Percentiles rank a stretch among this genome's conserved stretches.
phyloP scores from a whole-genome alignment of 1,284 basidiomycete genomes.

The Ceratobasidium sp. region DNA sequence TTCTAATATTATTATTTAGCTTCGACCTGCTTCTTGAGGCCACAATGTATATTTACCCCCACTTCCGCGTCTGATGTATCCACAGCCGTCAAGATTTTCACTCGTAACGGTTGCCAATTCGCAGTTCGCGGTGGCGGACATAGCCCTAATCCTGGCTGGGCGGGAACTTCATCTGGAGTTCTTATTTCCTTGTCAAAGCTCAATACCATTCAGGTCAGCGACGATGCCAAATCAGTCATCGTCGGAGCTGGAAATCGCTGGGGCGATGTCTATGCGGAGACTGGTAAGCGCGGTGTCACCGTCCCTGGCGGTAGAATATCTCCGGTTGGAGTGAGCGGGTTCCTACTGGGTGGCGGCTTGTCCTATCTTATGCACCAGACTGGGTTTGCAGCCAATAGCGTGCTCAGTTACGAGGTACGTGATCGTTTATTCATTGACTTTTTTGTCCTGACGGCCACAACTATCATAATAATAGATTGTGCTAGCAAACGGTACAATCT shows the following conservation, averaged over 20 bases:
- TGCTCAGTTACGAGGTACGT: slow-evolving; percentile 7
- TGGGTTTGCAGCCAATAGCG: slow-evolving; percentile 8
- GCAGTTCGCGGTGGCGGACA: slow-evolving; percentile 7
- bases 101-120: not conserved
- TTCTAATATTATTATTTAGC: not conserved
- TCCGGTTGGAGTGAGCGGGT: slow-evolving; percentile 16
- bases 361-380: slow-evolving; percentile 8
- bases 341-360: slow-evolving; percentile 5
- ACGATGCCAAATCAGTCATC: not conserved
- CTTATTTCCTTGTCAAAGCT: slow-evolving; percentile 4
- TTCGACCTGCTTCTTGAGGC: not conserved
- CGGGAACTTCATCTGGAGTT: not conserved
- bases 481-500: slow-evolving; percentile 12
- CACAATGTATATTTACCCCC: slow-evolving; percentile 5
- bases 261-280: slow-evolving; percentile 15
- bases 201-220: not conserved
- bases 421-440: not conserved
- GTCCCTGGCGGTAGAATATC: slow-evolving; percentile 12
- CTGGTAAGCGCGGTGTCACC: slow-evolving; percentile 1
- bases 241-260: slow-evolving; percentile 10
- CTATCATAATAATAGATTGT: not conserved
- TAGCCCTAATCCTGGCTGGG: slow-evolving; percentile 14
- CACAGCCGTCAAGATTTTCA: not conserved
- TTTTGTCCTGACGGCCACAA: not conserved
- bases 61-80: slow-evolving; percentile 5